phyloP scores from a whole-genome alignment of 2,329 filamentous ascomycete genomes.

The Dactylellina parvicollis region DNA sequence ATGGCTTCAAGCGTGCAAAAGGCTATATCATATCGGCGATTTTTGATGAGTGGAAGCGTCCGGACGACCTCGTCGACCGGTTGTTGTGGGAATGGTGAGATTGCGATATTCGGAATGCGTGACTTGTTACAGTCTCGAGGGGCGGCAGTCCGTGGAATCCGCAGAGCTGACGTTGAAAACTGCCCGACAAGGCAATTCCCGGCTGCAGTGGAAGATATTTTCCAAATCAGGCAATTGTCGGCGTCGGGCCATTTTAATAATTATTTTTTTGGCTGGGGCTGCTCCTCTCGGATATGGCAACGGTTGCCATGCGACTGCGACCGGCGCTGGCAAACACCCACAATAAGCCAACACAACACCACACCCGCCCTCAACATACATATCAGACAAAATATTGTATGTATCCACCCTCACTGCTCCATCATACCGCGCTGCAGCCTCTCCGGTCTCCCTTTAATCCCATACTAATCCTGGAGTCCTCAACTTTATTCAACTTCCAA shows the following conservation, averaged over 20 bases:
- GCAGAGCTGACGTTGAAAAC: conserved; percentile 39
- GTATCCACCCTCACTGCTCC: no score
- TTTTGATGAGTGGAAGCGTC: neutral
- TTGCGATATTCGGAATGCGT: conserved; percentile 1
- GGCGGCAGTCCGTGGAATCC: conserved; percentile 30
- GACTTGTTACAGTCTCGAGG: neutral
- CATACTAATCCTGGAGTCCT: no score
- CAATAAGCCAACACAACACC: neutral
- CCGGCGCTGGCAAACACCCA: neutral
- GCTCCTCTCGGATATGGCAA: conserved; percentile 37
- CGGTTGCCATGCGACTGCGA: conserved; percentile 42
- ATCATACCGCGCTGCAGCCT: no score
- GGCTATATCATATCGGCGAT: neutral
- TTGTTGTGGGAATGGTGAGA: neutral
- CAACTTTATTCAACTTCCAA: no score
- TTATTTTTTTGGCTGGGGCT: neutral
- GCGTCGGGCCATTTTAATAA: neutral
- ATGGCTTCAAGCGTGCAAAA: neutral
- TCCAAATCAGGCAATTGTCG: conserved; percentile 3
- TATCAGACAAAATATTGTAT: no score
- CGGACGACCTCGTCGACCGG: neutral
- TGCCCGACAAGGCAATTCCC: conserved; percentile 20
- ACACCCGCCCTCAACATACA: no score
- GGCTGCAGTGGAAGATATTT: neutral
- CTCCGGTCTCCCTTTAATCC: neutral